Base-by-base conservation (phyloP, 441 rosid species). In the Euphorbia corollata region DNA sequence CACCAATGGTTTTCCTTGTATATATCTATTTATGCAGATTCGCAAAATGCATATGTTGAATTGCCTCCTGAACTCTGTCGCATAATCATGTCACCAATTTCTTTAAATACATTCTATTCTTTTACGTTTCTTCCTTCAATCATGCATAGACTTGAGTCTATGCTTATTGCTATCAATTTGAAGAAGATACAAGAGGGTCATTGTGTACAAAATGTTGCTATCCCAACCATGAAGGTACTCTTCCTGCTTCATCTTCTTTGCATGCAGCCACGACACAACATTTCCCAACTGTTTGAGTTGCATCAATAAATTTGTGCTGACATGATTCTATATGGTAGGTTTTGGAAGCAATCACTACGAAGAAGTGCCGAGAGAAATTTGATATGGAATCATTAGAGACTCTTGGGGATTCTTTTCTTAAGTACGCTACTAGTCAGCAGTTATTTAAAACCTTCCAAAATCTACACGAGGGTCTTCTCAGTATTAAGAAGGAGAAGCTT, bases 1-100 rank as follows among this genome's bases (percentile, higher is more conserved):
- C 32, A 27, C 32, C 4, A 27, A 27, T 61, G 15, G 61, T 57
- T 61, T 34, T 55, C 59, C 39, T 58, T 12, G 32, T 27, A 27
- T 4, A 27, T 27, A 27, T 27, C 32, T 27, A 27, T 27, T 27
- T 27, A 27, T 79, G 87, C 85, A 89, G 97, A 76, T 62, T 65
- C 83, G n/a, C 78, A 75, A 63, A 78, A 73, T 6, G 76, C 78
- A 65, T 73, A 22, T 50, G 91, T 91, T 48, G 86, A 91, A 71
- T 76, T 94, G 87, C 99, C 98, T 59, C 95, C 99, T 67, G 99
- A 94, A 68, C 83, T 94, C 0, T 94, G 98, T 82, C 38, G 56
- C 8, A 65, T 90, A 7, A 39, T 39, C 45, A 39, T 39, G 45
- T 39, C 45, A 39, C 45, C 45, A 2, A 75, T 90, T 70, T 84